A percentile compares a stretch with the other conserved stretches of the same genome.
Evolutionary conservation across 768 basidiomycete genomes (phyloP).

Genomic region (Cubamyces sp.): DNA sequence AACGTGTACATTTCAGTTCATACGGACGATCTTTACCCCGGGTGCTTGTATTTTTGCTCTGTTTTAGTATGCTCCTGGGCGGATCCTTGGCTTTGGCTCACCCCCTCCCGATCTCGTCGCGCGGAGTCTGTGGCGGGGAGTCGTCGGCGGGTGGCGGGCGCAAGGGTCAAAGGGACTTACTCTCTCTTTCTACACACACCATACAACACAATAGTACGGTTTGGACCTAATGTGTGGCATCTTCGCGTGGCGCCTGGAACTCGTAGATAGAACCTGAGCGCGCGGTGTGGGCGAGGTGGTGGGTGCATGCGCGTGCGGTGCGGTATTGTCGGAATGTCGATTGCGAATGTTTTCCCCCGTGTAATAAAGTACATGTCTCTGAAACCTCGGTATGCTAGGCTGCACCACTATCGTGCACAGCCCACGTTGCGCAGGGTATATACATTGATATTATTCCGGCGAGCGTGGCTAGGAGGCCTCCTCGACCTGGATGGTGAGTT

Average conservation of each 20-base stretch:
- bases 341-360: slow-evolving; percentile 8
- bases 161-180: slow-evolving; percentile 7
- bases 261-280: slow-evolving; percentile 20
- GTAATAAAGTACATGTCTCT: slow-evolving; percentile 18
- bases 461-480: slow-evolving; percentile 6
- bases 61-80: slow-evolving; percentile 26
- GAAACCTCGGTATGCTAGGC: no score
- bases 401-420: no score
- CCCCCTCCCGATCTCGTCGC: background rate
- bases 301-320: background rate
- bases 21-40: slow-evolving; percentile 21
- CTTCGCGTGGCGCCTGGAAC: background rate
- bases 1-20: slow-evolving; percentile 12
- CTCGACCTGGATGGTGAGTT: slow-evolving; percentile 79
- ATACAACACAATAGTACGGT: slow-evolving; percentile 18
- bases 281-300: background rate
- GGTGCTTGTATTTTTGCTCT: slow-evolving; percentile 27
- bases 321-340: slow-evolving; percentile 13
- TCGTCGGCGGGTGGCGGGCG: background rate
- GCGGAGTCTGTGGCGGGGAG: no score
- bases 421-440: no score
- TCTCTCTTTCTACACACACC: background rate
- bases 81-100: background rate
- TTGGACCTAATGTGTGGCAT: slow-evolving; percentile 14
- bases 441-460: no score